Percentiles rank a stretch among this genome's conserved stretches.
phyloP scores from a whole-genome alignment of 2,329 filamentous ascomycete genomes.

The Colletotrichum sp. region DNA sequence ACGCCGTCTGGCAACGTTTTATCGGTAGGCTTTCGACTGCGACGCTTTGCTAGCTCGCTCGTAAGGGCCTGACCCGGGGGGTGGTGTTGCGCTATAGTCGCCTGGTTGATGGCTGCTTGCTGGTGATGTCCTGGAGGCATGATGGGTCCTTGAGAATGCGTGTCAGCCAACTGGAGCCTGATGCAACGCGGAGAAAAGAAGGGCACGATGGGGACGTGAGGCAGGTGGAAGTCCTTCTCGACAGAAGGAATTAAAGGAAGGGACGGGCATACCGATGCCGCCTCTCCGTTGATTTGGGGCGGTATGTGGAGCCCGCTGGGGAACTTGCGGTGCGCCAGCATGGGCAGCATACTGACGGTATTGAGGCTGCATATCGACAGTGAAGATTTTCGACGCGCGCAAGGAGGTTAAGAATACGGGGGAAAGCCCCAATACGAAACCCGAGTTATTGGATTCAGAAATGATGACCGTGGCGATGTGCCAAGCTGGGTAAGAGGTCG shows the following conservation, averaged over 20 bases:
- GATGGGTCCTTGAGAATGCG: constrained; percentile 52
- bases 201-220: neutral
- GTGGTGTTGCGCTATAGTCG: constrained; percentile 58
- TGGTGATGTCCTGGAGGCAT: constrained; percentile 60
- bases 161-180: neutral
- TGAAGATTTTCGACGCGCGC: neutral
- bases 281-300: constrained; percentile 53
- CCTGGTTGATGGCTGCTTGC: constrained; percentile 55
- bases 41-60: constrained; percentile 66
- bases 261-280: constrained; percentile 53
- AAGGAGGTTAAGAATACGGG: neutral
- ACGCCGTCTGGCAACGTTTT: constrained; percentile 92
- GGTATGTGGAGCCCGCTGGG: constrained; percentile 53
- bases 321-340: constrained; percentile 38
- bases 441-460: neutral
- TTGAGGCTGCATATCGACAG: constrained; percentile 55
- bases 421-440: neutral
- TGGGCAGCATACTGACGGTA: constrained; percentile 52
- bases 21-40: constrained; percentile 90
- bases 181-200: neutral
- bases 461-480: constrained; percentile 22
- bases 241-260: neutral
- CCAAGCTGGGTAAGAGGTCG: neutral
- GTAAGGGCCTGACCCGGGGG: constrained; percentile 47
- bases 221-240: neutral